Evolutionary conservation across 108 stramenopile genomes (phyloP).

Genomic region (Cyclotella atomus): DNA sequence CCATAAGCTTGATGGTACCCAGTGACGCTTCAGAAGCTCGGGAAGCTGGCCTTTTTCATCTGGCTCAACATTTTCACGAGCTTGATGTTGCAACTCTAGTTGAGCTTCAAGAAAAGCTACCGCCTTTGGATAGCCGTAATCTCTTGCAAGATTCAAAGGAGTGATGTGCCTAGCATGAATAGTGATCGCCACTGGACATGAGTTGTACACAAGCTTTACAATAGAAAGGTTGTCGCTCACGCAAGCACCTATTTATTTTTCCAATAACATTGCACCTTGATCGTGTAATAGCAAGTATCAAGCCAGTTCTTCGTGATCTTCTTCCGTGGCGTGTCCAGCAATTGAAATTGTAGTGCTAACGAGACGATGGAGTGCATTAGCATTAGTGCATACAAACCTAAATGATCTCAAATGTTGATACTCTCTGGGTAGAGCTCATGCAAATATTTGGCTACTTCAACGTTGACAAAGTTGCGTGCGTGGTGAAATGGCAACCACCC

Average conservation of each 20-base stretch:
- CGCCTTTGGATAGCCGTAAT: too few species aligned
- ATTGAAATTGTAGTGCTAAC: not conserved
- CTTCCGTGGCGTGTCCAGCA: not conserved
- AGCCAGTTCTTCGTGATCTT: not conserved
- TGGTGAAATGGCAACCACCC: not conserved
- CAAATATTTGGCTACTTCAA: not conserved
- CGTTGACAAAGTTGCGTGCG: not conserved
- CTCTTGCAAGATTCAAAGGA: not conserved
- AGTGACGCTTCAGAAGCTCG: not conserved
- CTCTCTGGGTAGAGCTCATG: not conserved
- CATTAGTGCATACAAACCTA: too few species aligned
- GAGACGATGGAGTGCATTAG: not conserved
- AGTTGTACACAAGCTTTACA: not conserved
- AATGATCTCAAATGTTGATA: not conserved
- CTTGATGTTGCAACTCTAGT: not conserved
- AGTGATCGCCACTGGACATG: not conserved
- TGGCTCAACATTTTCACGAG: constrained; percentile 14
- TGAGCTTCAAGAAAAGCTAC: constrained; percentile 28
- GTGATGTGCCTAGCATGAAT: not conserved
- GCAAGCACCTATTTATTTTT: not conserved
- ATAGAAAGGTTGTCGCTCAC: not conserved
- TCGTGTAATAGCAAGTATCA: not conserved
- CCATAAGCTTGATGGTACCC: constrained; percentile 14
- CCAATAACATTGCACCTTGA: not conserved
- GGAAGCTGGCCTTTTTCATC: not conserved